A percentile compares a stretch with the other conserved stretches of the same genome.
Conservation (phyloP, 768 basidiomycete species). For the Clitopilus passeckerianus region DNA sequence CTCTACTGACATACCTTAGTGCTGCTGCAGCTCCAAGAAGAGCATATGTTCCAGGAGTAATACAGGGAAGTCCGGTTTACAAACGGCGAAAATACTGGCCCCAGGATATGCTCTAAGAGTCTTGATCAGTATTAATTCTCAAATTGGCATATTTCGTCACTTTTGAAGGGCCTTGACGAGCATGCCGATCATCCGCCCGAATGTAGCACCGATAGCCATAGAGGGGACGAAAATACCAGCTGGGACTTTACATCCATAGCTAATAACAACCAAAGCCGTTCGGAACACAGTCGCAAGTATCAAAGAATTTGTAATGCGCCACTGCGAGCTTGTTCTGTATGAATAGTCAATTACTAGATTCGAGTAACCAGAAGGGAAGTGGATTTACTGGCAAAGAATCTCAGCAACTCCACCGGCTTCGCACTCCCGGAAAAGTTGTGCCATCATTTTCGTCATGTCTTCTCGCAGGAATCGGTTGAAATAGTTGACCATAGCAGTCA, state of each 20-base stretch:
- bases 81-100: slow-evolving; percentile 86
- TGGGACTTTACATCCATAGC: slow-evolving; percentile 95
- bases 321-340: slow-evolving; percentile 77
- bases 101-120: slow-evolving; percentile 67
- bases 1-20: slow-evolving; percentile 55
- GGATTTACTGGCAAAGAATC: slow-evolving; percentile 89
- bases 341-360: background rate
- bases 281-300: slow-evolving; percentile 89
- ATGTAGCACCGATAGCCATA: slow-evolving; percentile 97
- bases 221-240: slow-evolving; percentile 98
- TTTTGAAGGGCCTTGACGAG: slow-evolving; percentile 89
- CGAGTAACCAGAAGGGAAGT: background rate
- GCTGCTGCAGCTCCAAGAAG: slow-evolving; percentile 96
- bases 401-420: slow-evolving; percentile 86
- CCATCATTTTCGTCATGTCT: slow-evolving; percentile 97
- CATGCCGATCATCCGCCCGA: slow-evolving; percentile 96
- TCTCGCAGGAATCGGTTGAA: slow-evolving; percentile 92
- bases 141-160: slow-evolving; percentile 27
- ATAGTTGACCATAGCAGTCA: slow-evolving; percentile 92
- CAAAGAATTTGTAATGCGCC: slow-evolving; percentile 92
- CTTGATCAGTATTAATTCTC: background rate
- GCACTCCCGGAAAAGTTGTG: slow-evolving; percentile 93
- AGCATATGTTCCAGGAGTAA: slow-evolving; percentile 97
- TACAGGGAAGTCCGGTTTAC: slow-evolving; percentile 89
- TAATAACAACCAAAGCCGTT: slow-evolving; percentile 80